Percentiles rank a stretch among this genome's conserved stretches.
Evolutionary conservation across 495 filamentous ascomycete genomes (phyloP).

Genomic region (Astrothelium subdiscretum): DNA sequence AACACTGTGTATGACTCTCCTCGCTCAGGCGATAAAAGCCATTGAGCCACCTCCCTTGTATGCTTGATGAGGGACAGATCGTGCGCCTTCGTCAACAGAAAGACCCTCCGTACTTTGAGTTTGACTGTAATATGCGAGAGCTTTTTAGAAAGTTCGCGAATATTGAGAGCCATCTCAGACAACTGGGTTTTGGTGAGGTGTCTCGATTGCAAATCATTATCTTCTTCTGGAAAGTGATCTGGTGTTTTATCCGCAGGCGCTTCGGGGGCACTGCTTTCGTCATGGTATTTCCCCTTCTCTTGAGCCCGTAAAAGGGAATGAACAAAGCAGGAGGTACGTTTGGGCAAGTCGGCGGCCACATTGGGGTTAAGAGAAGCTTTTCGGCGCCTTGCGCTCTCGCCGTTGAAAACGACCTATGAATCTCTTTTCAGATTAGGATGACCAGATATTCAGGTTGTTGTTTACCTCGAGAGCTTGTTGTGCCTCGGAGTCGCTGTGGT

Average conservation of each 20-base stretch:
- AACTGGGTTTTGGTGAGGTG: conserved; percentile 87
- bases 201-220: conserved; percentile 36
- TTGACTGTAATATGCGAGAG: conserved; percentile 67
- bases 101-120: conserved; percentile 69
- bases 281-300: conserved; percentile 28
- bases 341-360: background rate
- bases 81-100: conserved; percentile 79
- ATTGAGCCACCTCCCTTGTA: conserved; percentile 65
- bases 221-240: conserved; percentile 7
- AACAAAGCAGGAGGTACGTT: conserved; percentile 64
- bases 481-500: conserved; percentile 11
- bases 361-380: conserved; percentile 51
- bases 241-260: conserved; percentile 29
- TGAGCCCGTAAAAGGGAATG: conserved; percentile 60
- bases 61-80: conserved; percentile 70
- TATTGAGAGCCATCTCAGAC: conserved; percentile 90
- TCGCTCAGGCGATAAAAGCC: conserved; percentile 72
- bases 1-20: conserved; percentile 61
- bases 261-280: conserved; percentile 17
- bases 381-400: conserved; percentile 60
- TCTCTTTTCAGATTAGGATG: background rate
- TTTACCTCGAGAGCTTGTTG: conserved; percentile 20
- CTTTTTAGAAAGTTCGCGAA: conserved; percentile 79
- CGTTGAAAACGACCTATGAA: conserved; percentile 60
- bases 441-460: background rate